Percentiles rank a stretch among this genome's conserved stretches.
Evolutionary conservation across 2,329 filamentous ascomycete species (phyloP).

Genomic region (Akanthomyces muscarius): DNA sequence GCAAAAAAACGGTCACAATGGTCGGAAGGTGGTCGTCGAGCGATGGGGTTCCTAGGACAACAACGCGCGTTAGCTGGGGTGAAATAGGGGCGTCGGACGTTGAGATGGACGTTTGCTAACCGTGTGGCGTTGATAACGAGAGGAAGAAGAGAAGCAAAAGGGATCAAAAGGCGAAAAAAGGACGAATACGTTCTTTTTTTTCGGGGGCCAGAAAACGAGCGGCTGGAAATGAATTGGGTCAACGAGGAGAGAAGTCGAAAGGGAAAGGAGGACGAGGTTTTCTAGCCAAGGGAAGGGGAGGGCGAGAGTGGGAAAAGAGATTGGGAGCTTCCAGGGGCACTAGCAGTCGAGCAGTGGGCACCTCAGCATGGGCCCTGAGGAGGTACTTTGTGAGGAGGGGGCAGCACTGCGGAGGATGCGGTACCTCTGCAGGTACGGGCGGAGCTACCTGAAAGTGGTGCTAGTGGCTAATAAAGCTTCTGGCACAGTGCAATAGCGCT

Average conservation of each 20-base stretch:
- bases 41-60: neutral
- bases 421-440: no score
- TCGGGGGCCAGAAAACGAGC: slow-evolving; percentile 17
- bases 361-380: neutral
- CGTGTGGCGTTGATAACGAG: slow-evolving; percentile 3
- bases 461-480: no score
- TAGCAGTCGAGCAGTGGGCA: slow-evolving; percentile 3
- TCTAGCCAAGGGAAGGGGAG: neutral
- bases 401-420: no score
- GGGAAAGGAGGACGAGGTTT: slow-evolving; percentile 16
- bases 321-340: slow-evolving; percentile 4
- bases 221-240: slow-evolving; percentile 17
- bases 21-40: slow-evolving; percentile 2
- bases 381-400: neutral
- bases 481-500: neutral
- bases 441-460: no score
- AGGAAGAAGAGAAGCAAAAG: slow-evolving; percentile 7
- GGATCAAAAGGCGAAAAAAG: neutral
- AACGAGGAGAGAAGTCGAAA: neutral
- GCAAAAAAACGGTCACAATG: neutral
- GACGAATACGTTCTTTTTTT: neutral
- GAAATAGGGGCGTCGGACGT: neutral
- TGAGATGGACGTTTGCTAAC: neutral
- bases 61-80: slow-evolving; percentile 5
- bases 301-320: slow-evolving; percentile 3